Conservation (phyloP, 305 asterid genomes). For the Withania somnifera region DNA sequence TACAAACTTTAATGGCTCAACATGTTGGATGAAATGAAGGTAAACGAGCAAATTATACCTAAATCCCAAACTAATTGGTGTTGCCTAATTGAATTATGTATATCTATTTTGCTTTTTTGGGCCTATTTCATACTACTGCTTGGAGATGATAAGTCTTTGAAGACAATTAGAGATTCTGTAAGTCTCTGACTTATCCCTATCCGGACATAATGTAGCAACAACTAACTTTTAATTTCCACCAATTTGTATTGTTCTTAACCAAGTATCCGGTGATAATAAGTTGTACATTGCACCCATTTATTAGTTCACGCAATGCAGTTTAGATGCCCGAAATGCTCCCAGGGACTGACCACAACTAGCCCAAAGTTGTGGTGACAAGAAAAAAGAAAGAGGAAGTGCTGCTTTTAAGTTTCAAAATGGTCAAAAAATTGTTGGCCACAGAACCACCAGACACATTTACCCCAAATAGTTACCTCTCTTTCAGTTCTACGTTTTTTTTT, state of each 20-base stretch:
- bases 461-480: neutral
- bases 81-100: neutral
- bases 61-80: neutral
- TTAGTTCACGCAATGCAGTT: neutral
- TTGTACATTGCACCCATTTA: neutral
- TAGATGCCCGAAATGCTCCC: no score
- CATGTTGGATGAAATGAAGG: neutral
- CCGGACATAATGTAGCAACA: neutral
- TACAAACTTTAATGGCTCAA: no score
- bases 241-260: neutral
- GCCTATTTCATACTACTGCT: neutral
- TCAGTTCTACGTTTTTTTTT: neutral
- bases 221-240: neutral
- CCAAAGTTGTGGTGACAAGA: neutral
- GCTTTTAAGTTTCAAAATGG: neutral
- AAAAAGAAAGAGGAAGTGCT: neutral
- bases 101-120: neutral
- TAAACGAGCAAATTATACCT: neutral
- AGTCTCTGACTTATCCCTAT: neutral
- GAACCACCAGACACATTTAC: neutral
- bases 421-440: neutral
- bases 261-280: neutral
- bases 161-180: neutral
- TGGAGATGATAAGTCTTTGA: neutral
- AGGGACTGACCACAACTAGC: no score